These are phyloP conservation scores for Fusarium bulbicola DNA, from an alignment of 2,329 filamentous ascomycete genomes.

Conservation along the genomic window DNA sequence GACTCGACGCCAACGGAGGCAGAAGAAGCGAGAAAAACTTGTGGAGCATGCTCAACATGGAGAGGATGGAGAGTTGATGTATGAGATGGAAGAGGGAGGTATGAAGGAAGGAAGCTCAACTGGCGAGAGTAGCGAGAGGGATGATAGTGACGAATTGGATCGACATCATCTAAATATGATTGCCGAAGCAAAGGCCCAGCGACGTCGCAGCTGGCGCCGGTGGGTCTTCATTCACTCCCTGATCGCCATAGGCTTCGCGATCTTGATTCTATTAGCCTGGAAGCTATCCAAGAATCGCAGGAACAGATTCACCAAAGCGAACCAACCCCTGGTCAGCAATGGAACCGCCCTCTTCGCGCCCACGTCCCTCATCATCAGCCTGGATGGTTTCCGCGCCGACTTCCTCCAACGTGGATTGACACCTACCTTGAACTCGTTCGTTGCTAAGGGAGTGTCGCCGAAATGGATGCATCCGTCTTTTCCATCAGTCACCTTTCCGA, in stretches of 20 bases:
- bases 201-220: conserved; percentile 62
- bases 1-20: conserved; percentile 59
- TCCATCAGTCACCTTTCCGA: conserved; percentile 95
- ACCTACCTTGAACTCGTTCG: conserved; percentile 80
- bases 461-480: conserved; percentile 95
- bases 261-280: conserved; percentile 66
- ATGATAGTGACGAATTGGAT: conserved; percentile 68
- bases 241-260: conserved; percentile 63
- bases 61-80: conserved; percentile 82
- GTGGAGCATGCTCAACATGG: conserved; percentile 65
- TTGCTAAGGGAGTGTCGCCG: conserved; percentile 86
- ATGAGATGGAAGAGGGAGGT: conserved; percentile 87
- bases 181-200: conserved; percentile 57
- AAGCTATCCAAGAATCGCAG: conserved; percentile 62
- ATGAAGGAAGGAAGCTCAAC: conserved; percentile 73
- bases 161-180: conserved; percentile 60
- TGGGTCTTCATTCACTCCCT: conserved; percentile 64
- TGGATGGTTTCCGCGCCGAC: conserved; percentile 96
- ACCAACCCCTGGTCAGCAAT: conserved; percentile 67
- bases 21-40: conserved; percentile 62
- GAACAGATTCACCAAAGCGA: conserved; percentile 38
- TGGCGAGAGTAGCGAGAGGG: conserved; percentile 68
- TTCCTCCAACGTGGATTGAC: conserved; percentile 87
- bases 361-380: conserved; percentile 91
- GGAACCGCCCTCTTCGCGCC: conserved; percentile 89